Base-by-base conservation (phyloP, 257 asterid genomes). In the Plantago elongata region DNA sequence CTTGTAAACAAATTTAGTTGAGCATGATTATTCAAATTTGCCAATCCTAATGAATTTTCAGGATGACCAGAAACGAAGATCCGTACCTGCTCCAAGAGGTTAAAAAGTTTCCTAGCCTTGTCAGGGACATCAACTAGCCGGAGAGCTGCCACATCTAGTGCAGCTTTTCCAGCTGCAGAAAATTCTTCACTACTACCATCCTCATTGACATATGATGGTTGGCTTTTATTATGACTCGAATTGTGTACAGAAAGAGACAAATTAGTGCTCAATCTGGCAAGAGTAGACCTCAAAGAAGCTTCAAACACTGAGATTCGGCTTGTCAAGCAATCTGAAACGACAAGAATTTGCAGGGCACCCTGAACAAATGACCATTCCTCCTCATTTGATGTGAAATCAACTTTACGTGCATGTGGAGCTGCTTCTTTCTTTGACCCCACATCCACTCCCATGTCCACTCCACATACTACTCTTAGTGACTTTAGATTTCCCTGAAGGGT, bases 321-420 rank as follows among this genome's bases (percentile, higher is more conserved):
- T 13, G 92, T 80, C 74, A 93, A 75, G 72, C 92, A 75, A 72
- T 93, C 96, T 11, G 99, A 77, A 75, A 93, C 97, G 0, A 95
- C 83, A 77, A 93, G 96, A 77, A 89, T 90, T 77, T 93, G 99
- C 67, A 89, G 69, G 70, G 99, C 95, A 29, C 96, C 97, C 82
- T 93, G 99, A 64, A 93, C 95, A 75, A 87, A 90, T 46, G 97
- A 90, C 96, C 96, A 93, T 67, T 89, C 97, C 77, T 89, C 99
- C 80, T 93, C 99, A 48, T 74, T 89, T 14, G 96, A 92, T 65
- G 66, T 74, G 73, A 80, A 79, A 74, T 89, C 97, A 70, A 54
- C 78, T 77, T 79, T 87, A 49, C 94, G 91, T 16, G 82, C 66
- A 60, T 76, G 84, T 54, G 88, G 74, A 69, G 89, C 90, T 38